phyloP scores from a whole-genome alignment of 148 eudicot species.

The Oxyria digyna region DNA sequence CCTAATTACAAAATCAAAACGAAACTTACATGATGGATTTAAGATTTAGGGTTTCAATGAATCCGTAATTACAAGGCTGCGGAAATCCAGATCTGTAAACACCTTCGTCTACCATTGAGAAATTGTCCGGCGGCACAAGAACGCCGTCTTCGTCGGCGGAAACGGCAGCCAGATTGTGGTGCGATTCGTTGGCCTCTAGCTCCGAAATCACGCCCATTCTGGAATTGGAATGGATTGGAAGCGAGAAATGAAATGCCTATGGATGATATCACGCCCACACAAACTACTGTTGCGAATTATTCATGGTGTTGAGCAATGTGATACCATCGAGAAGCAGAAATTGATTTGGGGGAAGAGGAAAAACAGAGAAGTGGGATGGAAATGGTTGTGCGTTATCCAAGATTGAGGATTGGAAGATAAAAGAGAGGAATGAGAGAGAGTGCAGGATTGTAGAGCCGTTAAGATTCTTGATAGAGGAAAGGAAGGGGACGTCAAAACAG shows the following conservation, averaged over 20 bases:
- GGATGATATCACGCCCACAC: background rate
- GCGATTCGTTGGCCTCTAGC: background rate
- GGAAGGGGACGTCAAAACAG: background rate
- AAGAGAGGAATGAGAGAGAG: background rate
- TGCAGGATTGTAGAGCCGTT: slow-evolving; percentile 2
- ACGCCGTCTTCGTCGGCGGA: slow-evolving; percentile 13
- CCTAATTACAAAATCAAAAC: background rate
- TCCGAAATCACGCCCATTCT: slow-evolving; percentile 1
- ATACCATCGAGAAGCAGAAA: background rate
- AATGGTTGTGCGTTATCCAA: background rate
- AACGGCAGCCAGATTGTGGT: background rate
- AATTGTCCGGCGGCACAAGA: slow-evolving; percentile 46
- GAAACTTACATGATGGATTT: slow-evolving; percentile 49
- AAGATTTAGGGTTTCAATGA: slow-evolving; percentile 55
- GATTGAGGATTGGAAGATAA: slow-evolving; percentile 4
- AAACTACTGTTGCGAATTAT: background rate
- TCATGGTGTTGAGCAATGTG: background rate
- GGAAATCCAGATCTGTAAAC: slow-evolving; percentile 77
- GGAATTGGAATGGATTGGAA: background rate
- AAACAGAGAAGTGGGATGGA: background rate
- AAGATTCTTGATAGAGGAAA: slow-evolving; percentile 16
- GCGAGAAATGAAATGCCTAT: background rate
- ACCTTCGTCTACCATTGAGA: slow-evolving; percentile 65
- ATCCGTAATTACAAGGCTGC: slow-evolving; percentile 36
- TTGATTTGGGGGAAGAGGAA: background rate